Percentiles rank a stretch among this genome's conserved stretches.
Evolutionary conservation across 768 basidiomycete genomes (phyloP).

Genomic region (Pluteus cervinus): DNA sequence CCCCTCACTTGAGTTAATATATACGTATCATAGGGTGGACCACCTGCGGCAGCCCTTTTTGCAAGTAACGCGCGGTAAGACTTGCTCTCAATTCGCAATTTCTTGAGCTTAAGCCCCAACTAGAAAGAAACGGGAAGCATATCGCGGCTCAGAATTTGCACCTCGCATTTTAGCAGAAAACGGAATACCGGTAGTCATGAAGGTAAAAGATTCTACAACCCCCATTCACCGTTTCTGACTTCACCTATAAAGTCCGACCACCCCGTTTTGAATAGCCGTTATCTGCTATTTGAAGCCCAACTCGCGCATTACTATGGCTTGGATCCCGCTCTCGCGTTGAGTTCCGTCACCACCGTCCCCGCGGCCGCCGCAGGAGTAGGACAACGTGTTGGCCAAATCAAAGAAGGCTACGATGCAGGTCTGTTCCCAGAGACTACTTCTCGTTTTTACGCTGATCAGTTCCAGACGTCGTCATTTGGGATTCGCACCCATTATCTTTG

Average conservation of each 20-base stretch:
- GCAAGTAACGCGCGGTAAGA: constrained; percentile 49
- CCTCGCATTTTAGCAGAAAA: constrained; percentile 62
- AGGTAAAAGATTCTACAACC: constrained; percentile 31
- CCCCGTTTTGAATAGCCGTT: constrained; percentile 54
- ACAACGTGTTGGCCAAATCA: constrained; percentile 62
- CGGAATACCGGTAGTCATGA: constrained; percentile 67
- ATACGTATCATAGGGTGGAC: constrained; percentile 25
- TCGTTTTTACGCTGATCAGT: neutral
- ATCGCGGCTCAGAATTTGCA: constrained; percentile 69
- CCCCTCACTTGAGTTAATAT: neutral
- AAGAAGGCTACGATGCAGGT: constrained; percentile 64
- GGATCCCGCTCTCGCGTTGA: constrained; percentile 47
- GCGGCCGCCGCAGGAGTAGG: constrained; percentile 59
- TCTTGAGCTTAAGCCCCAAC: neutral
- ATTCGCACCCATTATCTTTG: constrained; percentile 69
- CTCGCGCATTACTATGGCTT: constrained; percentile 66
- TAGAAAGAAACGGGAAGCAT: constrained; percentile 46
- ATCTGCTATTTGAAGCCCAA: constrained; percentile 66
- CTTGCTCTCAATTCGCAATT: no score
- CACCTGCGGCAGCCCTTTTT: constrained; percentile 71
- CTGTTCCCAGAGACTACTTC: neutral
- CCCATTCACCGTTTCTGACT: neutral
- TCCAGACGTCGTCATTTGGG: constrained; percentile 55
- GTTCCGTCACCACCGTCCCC: constrained; percentile 59
- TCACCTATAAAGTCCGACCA: constrained; percentile 39